Evolutionary conservation across 208 protist species (phyloP).

Genomic region (Trypanosoma melophagium): DNA sequence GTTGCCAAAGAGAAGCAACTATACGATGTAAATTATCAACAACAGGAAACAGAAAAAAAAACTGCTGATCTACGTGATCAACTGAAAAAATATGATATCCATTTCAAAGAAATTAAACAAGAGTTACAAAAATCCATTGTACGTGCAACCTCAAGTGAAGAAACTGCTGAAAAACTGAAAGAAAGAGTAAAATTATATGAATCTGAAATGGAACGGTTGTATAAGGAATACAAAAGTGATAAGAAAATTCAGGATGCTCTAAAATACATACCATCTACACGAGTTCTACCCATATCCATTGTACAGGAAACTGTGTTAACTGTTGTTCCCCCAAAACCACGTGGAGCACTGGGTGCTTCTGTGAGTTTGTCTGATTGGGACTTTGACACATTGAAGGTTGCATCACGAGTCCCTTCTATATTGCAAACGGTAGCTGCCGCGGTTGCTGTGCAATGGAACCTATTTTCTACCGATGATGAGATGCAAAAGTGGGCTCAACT

Average conservation of each 20-base stretch:
- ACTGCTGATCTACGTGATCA: constrained; percentile 16
- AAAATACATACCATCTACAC: too few relatives aligned
- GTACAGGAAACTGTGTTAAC: constrained; percentile 19
- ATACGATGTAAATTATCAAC: neutral
- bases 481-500: constrained; percentile 41
- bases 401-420: constrained; percentile 36
- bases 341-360: neutral
- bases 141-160: constrained; percentile 5
- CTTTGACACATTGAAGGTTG: constrained; percentile 40
- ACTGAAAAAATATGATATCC: constrained; percentile 15
- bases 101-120: constrained; percentile 16
- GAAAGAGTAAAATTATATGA: neutral
- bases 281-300: constrained; percentile 21
- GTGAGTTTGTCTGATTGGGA: constrained; percentile 31
- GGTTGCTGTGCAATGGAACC: constrained; percentile 45
- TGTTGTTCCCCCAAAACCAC: constrained; percentile 9
- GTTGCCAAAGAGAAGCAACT: neutral
- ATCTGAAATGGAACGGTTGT: neutral
- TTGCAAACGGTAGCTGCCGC: constrained; percentile 47
- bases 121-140: constrained; percentile 3
- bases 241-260: neutral
- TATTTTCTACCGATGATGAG: constrained; percentile 40
- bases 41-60: constrained; percentile 3
- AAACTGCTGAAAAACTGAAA: constrained; percentile 4
- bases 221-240: neutral